Percentiles rank a stretch among this genome's conserved stretches.
Evolutionary conservation across 73 alveolate species (phyloP).

Genomic region (Blepharisma japonicum): DNA sequence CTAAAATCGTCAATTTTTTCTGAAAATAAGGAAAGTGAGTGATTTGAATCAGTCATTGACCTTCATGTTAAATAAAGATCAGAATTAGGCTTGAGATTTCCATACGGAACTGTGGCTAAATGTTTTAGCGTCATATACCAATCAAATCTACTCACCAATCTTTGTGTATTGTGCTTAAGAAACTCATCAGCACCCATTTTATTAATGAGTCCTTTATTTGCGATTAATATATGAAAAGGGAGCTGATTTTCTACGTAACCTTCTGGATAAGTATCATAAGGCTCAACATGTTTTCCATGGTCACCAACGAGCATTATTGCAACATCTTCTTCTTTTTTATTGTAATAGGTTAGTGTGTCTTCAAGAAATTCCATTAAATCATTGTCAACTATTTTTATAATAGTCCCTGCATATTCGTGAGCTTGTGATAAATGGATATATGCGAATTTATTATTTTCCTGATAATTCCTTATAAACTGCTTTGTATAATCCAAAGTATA

Average conservation of each 20-base stretch:
- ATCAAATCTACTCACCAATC: constrained; percentile 19
- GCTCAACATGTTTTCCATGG: constrained; percentile 18
- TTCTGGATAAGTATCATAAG: neutral
- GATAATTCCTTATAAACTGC: neutral
- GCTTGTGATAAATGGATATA: constrained; percentile 16
- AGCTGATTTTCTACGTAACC: constrained; percentile 17
- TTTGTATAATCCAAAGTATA: neutral
- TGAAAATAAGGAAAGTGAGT: neutral
- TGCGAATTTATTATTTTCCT: neutral
- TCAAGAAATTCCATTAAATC: neutral
- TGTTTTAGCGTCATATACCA: constrained; percentile 19
- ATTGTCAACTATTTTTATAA: constrained; percentile 12
- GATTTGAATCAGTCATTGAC: neutral
- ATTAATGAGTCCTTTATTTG: neutral
- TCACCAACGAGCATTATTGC: constrained; percentile 1
- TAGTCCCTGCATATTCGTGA: constrained; percentile 16
- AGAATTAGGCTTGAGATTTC: neutral
- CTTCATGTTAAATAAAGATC: neutral
- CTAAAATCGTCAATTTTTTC: neutral
- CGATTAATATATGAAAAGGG: neutral
- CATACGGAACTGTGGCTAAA: neutral
- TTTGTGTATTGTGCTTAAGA: neutral
- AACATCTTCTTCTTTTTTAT: neutral
- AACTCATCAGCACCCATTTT: neutral
- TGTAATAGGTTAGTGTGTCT: neutral